A percentile compares a stretch with the other conserved stretches of the same genome.
Evolutionary conservation across 768 basidiomycete species (phyloP).

Genomic region (Zangia roseola): DNA sequence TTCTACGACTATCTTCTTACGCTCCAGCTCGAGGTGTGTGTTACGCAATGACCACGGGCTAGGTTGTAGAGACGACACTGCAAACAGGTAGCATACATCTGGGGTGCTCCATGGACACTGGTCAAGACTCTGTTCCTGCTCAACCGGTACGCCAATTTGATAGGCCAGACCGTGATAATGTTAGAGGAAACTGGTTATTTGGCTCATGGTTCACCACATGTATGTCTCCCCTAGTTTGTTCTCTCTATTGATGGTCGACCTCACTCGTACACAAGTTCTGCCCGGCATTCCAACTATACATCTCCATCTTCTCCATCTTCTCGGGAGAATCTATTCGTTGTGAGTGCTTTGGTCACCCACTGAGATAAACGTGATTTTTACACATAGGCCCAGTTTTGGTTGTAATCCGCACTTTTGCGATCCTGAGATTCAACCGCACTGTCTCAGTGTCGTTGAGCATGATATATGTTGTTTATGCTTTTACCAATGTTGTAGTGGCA

Average conservation of each 20-base stretch:
- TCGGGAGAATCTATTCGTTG: slow-evolving; percentile 11
- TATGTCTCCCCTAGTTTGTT: too few species aligned
- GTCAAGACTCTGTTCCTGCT: slow-evolving; percentile 8
- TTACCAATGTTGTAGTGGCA: not conserved
- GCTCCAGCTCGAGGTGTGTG: slow-evolving; percentile 7
- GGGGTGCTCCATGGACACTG: slow-evolving; percentile 3
- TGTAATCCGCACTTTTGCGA: slow-evolving; percentile 23
- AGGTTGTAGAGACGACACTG: too few species aligned
- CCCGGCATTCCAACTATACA: not conserved
- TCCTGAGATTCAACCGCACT: slow-evolving; percentile 12
- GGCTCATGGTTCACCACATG: too few species aligned
- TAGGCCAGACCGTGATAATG: slow-evolving; percentile 7
- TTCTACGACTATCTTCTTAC: slow-evolving; percentile 16
- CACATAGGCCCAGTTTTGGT: slow-evolving; percentile 27
- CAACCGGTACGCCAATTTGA: slow-evolving; percentile 11
- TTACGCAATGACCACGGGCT: too few species aligned
- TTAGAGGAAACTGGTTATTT: slow-evolving; percentile 13
- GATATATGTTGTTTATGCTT: slow-evolving; percentile 12
- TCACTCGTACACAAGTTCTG: slow-evolving; percentile 7
- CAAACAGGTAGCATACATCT: not conserved
- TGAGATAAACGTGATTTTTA: not conserved
- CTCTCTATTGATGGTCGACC: too few species aligned
- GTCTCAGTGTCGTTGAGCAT: not conserved
- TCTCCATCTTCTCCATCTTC: not conserved
- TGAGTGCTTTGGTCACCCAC: not conserved